Percentiles rank a stretch among this genome's conserved stretches.
Evolutionary conservation across 306 rosid genomes (phyloP).

Genomic region (barrel medic (Medicago truncatula)): MtrunA17r5.0-ANR NC_053049.1:14322001-14322500

Average conservation of each 20-base stretch:
- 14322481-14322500: background rate
- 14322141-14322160: slow-evolving; percentile 88
- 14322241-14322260: slow-evolving; percentile 27
- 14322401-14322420: slow-evolving; percentile 16
- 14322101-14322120: slow-evolving; percentile 97
- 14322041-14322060: slow-evolving; percentile 96
- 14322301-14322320: slow-evolving; percentile 26
- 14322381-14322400: slow-evolving; percentile 4
- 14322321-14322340: background rate
- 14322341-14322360: background rate
- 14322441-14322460: slow-evolving; percentile 18
- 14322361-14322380: slow-evolving; percentile 13
- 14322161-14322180: slow-evolving; percentile 78
- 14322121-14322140: slow-evolving; percentile 97
- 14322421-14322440: slow-evolving; percentile 24
- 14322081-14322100: slow-evolving; percentile 98
- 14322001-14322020: slow-evolving; percentile 94
- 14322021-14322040: slow-evolving; percentile 93
- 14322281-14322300: slow-evolving; percentile 22
- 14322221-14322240: slow-evolving; percentile 16
- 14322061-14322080: slow-evolving; percentile 99
- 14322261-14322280: slow-evolving; percentile 16
- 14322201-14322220: slow-evolving; percentile 9
- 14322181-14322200: slow-evolving; percentile 36
- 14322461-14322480: slow-evolving; percentile 20